Base-by-base conservation (phyloP, 768 basidiomycete species). In the Macrolepiota fuliginosa region DNA sequence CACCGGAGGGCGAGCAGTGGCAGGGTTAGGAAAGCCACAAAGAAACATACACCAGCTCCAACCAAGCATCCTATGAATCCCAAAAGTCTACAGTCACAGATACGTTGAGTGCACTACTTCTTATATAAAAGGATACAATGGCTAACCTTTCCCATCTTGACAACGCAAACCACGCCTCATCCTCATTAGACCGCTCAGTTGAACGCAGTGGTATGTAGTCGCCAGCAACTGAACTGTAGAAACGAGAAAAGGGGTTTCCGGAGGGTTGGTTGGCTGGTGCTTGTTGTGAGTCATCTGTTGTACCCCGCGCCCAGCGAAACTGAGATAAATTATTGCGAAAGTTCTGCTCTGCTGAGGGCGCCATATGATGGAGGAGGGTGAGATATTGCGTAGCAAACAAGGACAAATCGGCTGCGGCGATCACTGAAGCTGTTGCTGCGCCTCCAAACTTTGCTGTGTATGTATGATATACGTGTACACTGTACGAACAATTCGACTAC, bases 21-120 rank as follows among this genome's bases (percentile, higher is more conserved):
- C 39, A 95, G 78, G 1, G 91, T 92, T 56, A 96, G 71, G 76
- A 97, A 98, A 15, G 93, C 86, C 42, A 97, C 88, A 66, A 91
- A 87, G 79, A 98, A 97, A 77, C 97, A 99, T 2, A 94, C 92
- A 17, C 87, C 87, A 1, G 95, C 96, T 5, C 97, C 97, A 24
- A 92, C 75, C 50, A 96, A 77, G 71, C 95, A 98, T 32, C 85
- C 90, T 47, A 91, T 85, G 72, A 99, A 99, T 7, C 94, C 97
- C 13, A 98, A 76, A 64, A 99, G 77, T 66, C 94, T 96, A 61
- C 25, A n/a, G 19, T 17, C 54, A 42, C 45, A 25, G 32, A 54
- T 22, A 29, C 45, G 15, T 56, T 45, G 42, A n/a, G 47, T 58
- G 19, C n/a, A 53, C n/a, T 45, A 25, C 52, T 35, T 13, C 6